Conservation (phyloP, 805 yeast species). For the Candida bentonensis region DNA sequence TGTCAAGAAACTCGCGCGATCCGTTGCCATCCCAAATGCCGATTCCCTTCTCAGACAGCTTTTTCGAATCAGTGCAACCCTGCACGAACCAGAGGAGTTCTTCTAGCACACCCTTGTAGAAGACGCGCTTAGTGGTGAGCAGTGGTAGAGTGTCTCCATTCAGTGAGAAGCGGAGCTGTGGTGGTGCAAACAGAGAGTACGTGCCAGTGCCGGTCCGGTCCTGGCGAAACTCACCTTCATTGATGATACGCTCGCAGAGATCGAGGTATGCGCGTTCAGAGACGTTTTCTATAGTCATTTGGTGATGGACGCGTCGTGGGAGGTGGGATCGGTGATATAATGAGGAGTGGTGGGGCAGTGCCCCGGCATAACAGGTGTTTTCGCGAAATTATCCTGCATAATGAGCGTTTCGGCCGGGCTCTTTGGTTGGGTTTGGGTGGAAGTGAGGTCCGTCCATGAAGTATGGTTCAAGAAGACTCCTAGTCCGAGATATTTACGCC, state of each 20-base stretch:
- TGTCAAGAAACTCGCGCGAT: constrained; percentile 77
- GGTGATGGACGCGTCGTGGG: not conserved
- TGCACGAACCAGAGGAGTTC: constrained; percentile 88
- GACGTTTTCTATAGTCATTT: constrained; percentile 20
- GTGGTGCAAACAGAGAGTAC: constrained; percentile 81
- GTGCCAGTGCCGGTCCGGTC: constrained; percentile 99
- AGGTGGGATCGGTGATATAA: too few relatives aligned
- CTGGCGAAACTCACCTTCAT: constrained; percentile 79
- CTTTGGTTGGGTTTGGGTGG: too few relatives aligned
- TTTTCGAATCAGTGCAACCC: constrained; percentile 81
- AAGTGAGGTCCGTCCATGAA: too few relatives aligned
- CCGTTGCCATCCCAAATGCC: constrained; percentile 99
- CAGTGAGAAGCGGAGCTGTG: constrained; percentile 75
- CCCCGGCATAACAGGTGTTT: too few relatives aligned
- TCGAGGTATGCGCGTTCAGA: constrained; percentile 84
- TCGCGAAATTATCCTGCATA: too few relatives aligned
- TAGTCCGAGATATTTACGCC: too few relatives aligned
- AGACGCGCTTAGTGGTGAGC: constrained; percentile 85
- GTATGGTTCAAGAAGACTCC: too few relatives aligned
- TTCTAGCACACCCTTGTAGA: constrained; percentile 73
- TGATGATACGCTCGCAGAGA: constrained; percentile 60
- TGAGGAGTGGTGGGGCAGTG: too few relatives aligned
- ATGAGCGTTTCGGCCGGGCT: too few relatives aligned
- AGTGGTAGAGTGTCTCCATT: constrained; percentile 67
- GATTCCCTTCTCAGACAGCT: constrained; percentile 70